Conservation (phyloP, 352 stramenopile species). For the Pelagophyceae sp. region DNA sequence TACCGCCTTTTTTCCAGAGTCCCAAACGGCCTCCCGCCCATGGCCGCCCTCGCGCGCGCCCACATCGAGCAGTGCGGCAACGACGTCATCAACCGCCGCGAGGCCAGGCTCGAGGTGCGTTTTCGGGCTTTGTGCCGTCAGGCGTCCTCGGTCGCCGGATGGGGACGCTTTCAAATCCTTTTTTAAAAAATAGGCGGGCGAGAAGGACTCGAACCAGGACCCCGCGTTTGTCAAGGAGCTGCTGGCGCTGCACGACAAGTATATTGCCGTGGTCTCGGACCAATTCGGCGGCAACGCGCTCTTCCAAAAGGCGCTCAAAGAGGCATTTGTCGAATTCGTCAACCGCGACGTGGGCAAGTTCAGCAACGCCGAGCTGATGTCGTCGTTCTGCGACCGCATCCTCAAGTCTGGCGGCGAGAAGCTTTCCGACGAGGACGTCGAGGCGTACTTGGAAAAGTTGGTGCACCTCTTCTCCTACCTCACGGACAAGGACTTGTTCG, state of each 20-base stretch:
- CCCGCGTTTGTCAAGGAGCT: constrained; percentile 96
- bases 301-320: constrained; percentile 98
- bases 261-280: constrained; percentile 88
- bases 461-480: constrained; percentile 98
- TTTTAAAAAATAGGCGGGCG: too few relatives aligned
- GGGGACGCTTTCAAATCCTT: too few relatives aligned
- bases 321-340: constrained; percentile 97
- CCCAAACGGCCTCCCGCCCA: constrained; percentile 87
- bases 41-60: constrained; percentile 87
- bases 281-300: constrained; percentile 91
- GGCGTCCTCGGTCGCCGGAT: too few relatives aligned
- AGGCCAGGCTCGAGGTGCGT: constrained; percentile 58
- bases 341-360: constrained; percentile 95
- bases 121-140: too few relatives aligned
- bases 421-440: constrained; percentile 84
- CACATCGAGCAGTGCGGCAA: constrained; percentile 75
- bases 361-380: constrained; percentile 98
- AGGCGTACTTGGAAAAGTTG: constrained; percentile 92
- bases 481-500: constrained; percentile 98
- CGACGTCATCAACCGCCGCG: constrained; percentile 58
- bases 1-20: constrained; percentile 92
- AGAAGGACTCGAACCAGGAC: constrained; percentile 61
- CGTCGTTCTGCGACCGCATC: constrained; percentile 96
- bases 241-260: constrained; percentile 90
- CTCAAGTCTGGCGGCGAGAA: constrained; percentile 96